These are phyloP conservation scores for Heterobasidion occidentale DNA, from an alignment of 1,284 basidiomycete species.

Conservation along the genomic window DNA sequence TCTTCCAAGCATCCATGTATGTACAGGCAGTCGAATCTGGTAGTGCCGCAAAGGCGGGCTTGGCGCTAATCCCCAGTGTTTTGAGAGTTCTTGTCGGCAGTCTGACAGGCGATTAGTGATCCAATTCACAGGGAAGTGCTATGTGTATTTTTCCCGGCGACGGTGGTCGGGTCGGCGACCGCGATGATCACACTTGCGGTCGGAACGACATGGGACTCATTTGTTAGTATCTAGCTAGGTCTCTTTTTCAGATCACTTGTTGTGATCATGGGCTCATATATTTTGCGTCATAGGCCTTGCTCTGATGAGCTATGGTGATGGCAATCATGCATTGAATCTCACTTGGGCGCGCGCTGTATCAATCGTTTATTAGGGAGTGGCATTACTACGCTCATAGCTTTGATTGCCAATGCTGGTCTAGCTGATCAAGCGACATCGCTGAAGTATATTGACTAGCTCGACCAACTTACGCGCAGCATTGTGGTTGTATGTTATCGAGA, in stretches of 20 bases:
- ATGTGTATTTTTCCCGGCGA: slow-evolving; percentile 31
- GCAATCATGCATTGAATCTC: slow-evolving; percentile 17
- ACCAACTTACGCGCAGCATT: slow-evolving; percentile 25
- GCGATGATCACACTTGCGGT: slow-evolving; percentile 28
- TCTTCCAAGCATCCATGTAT: slow-evolving; percentile 52
- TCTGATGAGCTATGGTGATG: slow-evolving; percentile 37
- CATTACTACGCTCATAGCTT: slow-evolving; percentile 46
- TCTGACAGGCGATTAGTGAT: slow-evolving; percentile 44
- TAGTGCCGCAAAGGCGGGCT: slow-evolving; percentile 38
- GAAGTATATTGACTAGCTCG: slow-evolving; percentile 35
- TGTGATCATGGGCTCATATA: background rate
- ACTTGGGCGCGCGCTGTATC: background rate
- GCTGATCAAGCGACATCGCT: slow-evolving; percentile 52
- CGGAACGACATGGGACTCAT: slow-evolving; percentile 28
- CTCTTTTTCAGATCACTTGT: slow-evolving; percentile 1
- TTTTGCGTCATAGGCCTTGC: slow-evolving; percentile 26
- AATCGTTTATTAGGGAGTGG: slow-evolving; percentile 30
- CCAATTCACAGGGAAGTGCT: slow-evolving; percentile 51
- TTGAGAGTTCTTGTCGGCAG: slow-evolving; percentile 40
- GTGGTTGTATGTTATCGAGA: slow-evolving; percentile 40
- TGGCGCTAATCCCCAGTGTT: slow-evolving; percentile 42
- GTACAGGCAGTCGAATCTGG: slow-evolving; percentile 45
- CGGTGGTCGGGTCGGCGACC: slow-evolving; percentile 28
- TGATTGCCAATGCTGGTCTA: slow-evolving; percentile 54
- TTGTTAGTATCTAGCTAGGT: slow-evolving; percentile 34